Conservation (phyloP, 169 alveolate genomes). For the Plasmodium fragile region DNA sequence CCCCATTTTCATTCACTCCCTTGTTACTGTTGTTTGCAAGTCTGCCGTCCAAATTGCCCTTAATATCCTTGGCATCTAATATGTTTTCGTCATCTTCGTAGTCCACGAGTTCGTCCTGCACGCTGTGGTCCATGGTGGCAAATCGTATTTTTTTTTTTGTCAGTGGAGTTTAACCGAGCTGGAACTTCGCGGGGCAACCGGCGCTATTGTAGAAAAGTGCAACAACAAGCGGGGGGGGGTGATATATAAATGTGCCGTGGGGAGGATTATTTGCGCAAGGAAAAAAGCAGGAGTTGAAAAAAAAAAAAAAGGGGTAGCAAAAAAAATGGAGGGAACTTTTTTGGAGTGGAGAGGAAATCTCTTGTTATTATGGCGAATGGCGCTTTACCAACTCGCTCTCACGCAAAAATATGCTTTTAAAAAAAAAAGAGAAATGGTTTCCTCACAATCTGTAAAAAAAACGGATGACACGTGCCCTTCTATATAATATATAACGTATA, state of each 20-base stretch:
- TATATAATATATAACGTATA: background rate
- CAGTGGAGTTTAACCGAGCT: background rate
- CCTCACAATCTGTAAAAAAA: background rate
- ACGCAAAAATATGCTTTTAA: background rate
- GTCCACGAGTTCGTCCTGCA: conserved; percentile 86
- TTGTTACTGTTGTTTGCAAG: conserved; percentile 79
- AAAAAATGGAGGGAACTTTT: background rate
- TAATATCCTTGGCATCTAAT: conserved; percentile 77
- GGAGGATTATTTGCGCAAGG: background rate
- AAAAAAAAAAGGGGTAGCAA: background rate
- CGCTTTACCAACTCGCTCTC: background rate
- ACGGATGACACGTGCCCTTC: background rate
- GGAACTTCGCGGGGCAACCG: background rate
- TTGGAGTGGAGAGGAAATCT: background rate
- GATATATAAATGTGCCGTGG: background rate
- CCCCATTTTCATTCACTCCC: conserved; percentile 80
- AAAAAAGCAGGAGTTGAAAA: background rate
- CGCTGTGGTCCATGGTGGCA: conserved; percentile 77
- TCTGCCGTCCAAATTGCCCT: conserved; percentile 37
- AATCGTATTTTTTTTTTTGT: conserved; percentile 37
- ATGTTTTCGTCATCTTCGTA: conserved; percentile 87
- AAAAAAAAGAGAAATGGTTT: background rate
- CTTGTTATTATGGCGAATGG: background rate
- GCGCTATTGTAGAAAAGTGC: background rate
- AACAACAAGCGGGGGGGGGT: background rate